phyloP scores from a whole-genome alignment of 2,329 filamentous ascomycete genomes.

The Gaeumannomyces tritici region DNA sequence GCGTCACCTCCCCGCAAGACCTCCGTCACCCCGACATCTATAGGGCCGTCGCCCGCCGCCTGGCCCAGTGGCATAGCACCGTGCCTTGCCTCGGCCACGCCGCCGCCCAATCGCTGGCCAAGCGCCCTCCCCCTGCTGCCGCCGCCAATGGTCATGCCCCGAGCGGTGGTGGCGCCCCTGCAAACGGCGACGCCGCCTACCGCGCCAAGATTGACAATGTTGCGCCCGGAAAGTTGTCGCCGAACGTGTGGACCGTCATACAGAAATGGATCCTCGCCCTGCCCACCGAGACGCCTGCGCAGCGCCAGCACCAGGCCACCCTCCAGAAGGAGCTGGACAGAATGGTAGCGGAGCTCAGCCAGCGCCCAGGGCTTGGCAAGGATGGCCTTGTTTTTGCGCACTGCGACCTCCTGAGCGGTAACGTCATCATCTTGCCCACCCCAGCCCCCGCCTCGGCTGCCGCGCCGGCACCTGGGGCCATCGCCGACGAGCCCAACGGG shows the following conservation, averaged over 20 bases:
- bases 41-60: slow-evolving; percentile 69
- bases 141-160: slow-evolving; percentile 18
- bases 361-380: slow-evolving; percentile 65
- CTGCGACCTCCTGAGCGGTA: slow-evolving; percentile 91
- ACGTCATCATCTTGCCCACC: slow-evolving; percentile 73
- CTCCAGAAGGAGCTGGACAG: slow-evolving; percentile 68
- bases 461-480: slow-evolving; percentile 12
- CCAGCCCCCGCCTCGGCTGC: slow-evolving; percentile 14
- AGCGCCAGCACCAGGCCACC: slow-evolving; percentile 55
- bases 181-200: slow-evolving; percentile 20
- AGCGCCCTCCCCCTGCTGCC: slow-evolving; percentile 20
- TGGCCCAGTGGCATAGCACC: slow-evolving; percentile 88
- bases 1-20: slow-evolving; percentile 71
- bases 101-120: slow-evolving; percentile 21
- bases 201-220: slow-evolving; percentile 37
- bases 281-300: slow-evolving; percentile 59
- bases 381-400: slow-evolving; percentile 84
- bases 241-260: slow-evolving; percentile 90
- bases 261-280: slow-evolving; percentile 91
- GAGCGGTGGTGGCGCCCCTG: slow-evolving; percentile 11
- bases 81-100: slow-evolving; percentile 42
- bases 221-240: slow-evolving; percentile 60
- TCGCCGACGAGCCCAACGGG: slow-evolving; percentile 4
- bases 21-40: slow-evolving; percentile 68
- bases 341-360: slow-evolving; percentile 62